Base-by-base conservation (phyloP, 2,329 filamentous ascomycete species). In the Colletotrichum sp. region DNA sequence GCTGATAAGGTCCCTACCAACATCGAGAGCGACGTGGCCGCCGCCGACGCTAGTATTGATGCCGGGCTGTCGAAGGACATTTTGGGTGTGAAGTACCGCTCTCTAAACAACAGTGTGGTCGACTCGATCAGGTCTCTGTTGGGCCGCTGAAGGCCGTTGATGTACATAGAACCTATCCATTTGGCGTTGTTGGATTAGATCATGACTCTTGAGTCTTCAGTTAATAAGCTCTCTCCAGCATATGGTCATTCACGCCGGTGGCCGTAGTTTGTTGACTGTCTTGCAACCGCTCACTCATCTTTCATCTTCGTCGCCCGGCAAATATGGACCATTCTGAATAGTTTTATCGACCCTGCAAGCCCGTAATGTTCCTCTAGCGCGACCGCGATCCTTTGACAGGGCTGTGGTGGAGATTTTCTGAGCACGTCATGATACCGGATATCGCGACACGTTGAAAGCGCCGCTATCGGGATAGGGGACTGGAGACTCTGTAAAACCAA, bases 401-500 rank as follows among this genome's bases (percentile, higher is more conserved):
- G 39, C 9, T n/a, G 39, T n/a, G 18, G 62, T 72, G 69, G 69
- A 60, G 62, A 72, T 52, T 10, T 24, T 59, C 8, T 13, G 26
- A 72, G 69, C 69, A 72, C 69, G 69, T 26, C 69, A 72, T 72
- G 69, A 72, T 72, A 67, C 66, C 49, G 16, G 24, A n/a, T 26
- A 72, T 72, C 69, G 62, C 62, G 69, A 72, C 32, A 72, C 69
- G 26, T 18, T 7, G 2, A 28, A 49, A 18, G n/a, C 49, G 63
- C 69, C 69, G 69, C 34, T 59, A 72, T 49, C 69, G 32, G 60
- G 4, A 18, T 6, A 7, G 34, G 12, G 12, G 3, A 18, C 32
- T 30, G 1, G 5, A 44, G 36, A 44, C 8, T 65, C 34, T 6
- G 13, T 18, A 49, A 65, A 44, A 64, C 1, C 16, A 16, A 15